These are phyloP conservation scores for Cicer cuneatum DNA, from an alignment of 306 rosid species.

Conservation along the genomic window DNA sequence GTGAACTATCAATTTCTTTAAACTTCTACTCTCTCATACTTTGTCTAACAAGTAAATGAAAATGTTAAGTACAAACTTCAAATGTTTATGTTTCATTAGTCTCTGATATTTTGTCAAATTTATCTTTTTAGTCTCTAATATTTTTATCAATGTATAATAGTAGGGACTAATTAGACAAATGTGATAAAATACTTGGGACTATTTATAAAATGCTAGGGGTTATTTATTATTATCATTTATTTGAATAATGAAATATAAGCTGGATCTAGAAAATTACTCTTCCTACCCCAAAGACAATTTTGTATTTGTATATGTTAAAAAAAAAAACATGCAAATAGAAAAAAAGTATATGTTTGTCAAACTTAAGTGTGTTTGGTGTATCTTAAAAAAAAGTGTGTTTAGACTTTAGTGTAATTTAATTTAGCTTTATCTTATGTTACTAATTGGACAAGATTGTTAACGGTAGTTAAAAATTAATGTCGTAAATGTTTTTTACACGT, in stretches of 20 bases:
- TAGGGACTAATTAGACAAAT: background rate
- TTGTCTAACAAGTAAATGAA: background rate
- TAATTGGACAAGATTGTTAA: conserved; percentile 4
- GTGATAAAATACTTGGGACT: background rate
- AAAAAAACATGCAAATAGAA: background rate
- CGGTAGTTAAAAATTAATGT: background rate
- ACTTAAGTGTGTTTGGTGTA: background rate
- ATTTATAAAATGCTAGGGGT: background rate
- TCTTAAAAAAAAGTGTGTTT: too few relatives aligned
- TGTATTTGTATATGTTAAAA: conserved; percentile 11
- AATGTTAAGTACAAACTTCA: background rate
- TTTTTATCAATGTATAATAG: background rate
- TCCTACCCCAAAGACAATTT: background rate
- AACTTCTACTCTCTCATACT: background rate
- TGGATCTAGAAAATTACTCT: background rate
- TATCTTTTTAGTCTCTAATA: background rate
- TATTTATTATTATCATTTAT: background rate
- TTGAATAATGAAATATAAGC: conserved; percentile 1
- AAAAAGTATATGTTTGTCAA: background rate
- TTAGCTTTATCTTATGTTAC: conserved; percentile 19
- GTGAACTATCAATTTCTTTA: background rate
- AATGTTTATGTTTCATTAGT: background rate
- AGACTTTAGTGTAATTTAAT: too few relatives aligned
- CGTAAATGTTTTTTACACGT: too few relatives aligned
- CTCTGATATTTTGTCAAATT: background rate